Percentiles rank a stretch among this genome's conserved stretches.
phyloP scores from a whole-genome alignment of 352 stramenopile genomes.

The Globisporangium recalcitrans region DNA sequence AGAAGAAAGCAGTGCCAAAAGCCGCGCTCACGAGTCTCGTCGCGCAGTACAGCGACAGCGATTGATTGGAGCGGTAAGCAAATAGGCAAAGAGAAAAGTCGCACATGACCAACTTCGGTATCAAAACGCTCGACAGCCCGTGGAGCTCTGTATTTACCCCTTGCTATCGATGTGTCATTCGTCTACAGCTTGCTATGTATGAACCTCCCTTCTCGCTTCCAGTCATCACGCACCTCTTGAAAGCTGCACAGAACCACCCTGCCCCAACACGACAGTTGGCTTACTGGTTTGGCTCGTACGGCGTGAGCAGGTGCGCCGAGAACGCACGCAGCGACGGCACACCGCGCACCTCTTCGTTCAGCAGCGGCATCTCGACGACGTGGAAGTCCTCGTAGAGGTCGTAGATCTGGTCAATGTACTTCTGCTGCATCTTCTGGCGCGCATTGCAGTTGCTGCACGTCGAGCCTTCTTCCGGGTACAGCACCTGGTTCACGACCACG shows the following conservation, averaged over 20 bases:
- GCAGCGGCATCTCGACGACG: slow-evolving; percentile 97
- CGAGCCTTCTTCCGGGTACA: slow-evolving; percentile 86
- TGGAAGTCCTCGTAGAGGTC: slow-evolving; percentile 99
- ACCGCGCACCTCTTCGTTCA: slow-evolving; percentile 97
- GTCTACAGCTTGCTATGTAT: slow-evolving; percentile 4
- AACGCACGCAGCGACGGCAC: slow-evolving; percentile 93
- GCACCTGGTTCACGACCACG: slow-evolving; percentile 99
- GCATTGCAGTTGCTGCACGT: slow-evolving; percentile 92
- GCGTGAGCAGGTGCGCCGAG: slow-evolving; percentile 92
- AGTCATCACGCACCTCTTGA: background rate
- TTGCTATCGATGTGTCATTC: background rate
- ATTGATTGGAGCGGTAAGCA: slow-evolving; percentile 15
- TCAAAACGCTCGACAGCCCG: background rate
- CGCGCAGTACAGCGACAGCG: slow-evolving; percentile 75
- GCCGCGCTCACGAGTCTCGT: slow-evolving; percentile 56
- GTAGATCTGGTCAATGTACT: slow-evolving; percentile 99
- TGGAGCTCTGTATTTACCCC: background rate
- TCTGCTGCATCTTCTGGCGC: slow-evolving; percentile 99
- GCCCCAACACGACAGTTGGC: background rate
- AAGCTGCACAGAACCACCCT: background rate
- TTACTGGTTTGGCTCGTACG: slow-evolving; percentile 81
- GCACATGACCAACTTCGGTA: background rate
- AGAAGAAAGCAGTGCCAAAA: slow-evolving; percentile 28
- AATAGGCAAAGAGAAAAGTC: background rate
- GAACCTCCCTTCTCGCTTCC: slow-evolving; percentile 1